A percentile compares a stretch with the other conserved stretches of the same genome.
Evolutionary conservation across 495 filamentous ascomycete genomes (phyloP).

Genomic region (Aspergillus conjunctus): DNA sequence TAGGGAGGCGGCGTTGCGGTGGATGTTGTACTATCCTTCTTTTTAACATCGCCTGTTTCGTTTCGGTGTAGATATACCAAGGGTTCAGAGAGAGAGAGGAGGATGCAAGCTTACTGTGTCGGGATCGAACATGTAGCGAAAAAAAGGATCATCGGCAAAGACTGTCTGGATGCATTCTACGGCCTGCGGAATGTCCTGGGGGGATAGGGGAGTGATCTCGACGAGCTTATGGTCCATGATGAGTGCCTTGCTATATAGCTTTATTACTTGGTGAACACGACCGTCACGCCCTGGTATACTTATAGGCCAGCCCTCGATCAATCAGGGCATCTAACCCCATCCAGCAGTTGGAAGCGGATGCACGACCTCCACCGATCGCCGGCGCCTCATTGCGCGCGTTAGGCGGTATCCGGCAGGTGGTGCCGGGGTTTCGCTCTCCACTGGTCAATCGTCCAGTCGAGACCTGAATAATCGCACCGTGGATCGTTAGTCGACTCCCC

Average conservation of each 20-base stretch:
- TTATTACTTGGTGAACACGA: not conserved
- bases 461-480: not conserved
- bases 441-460: not conserved
- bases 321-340: not conserved
- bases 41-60: conserved; percentile 6
- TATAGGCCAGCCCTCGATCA: not conserved
- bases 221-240: conserved; percentile 50
- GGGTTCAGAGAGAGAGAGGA: conserved; percentile 6
- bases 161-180: conserved; percentile 60
- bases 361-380: conserved; percentile 3
- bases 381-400: conserved; percentile 10
- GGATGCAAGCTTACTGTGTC: conserved; percentile 44
- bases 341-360: conserved; percentile 17
- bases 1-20: conserved; percentile 64
- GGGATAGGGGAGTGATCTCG: conserved; percentile 54
- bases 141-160: conserved; percentile 68
- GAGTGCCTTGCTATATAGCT: not conserved
- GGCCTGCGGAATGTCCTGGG: conserved; percentile 62
- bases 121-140: conserved; percentile 59
- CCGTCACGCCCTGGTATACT: not conserved
- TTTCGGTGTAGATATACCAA: conserved; percentile 18
- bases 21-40: conserved; percentile 50
- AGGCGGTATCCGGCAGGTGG: conserved; percentile 24
- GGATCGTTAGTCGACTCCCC: not conserved
- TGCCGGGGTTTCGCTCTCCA: conserved; percentile 6